A percentile compares a stretch with the other conserved stretches of the same genome.
Evolutionary conservation across 1,284 basidiomycete species (phyloP).

Genomic region (Ustilago trichophora): DNA sequence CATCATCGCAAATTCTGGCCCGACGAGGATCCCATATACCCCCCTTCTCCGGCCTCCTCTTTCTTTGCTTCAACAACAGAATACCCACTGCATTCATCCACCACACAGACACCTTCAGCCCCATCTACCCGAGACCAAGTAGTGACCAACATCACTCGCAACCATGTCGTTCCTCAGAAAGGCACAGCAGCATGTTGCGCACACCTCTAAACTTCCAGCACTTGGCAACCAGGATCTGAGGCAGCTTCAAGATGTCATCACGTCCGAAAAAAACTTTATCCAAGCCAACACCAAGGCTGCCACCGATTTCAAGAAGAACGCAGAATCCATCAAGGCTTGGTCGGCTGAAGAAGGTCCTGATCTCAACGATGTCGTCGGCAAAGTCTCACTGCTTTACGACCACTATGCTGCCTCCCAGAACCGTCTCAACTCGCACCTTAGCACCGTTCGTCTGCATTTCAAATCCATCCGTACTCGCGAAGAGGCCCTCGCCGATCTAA

Average conservation of each 20-base stretch:
- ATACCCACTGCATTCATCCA: slow-evolving; percentile 1
- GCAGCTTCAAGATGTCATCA: slow-evolving; percentile 86
- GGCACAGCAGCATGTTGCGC: slow-evolving; percentile 72
- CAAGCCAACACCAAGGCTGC: slow-evolving; percentile 76
- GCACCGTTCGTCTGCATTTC: slow-evolving; percentile 74
- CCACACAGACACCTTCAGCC: no score
- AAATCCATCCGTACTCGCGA: slow-evolving; percentile 80
- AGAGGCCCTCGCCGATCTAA: slow-evolving; percentile 81
- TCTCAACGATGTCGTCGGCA: slow-evolving; percentile 78
- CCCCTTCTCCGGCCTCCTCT: slow-evolving; percentile 9
- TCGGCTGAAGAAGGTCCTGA: slow-evolving; percentile 87
- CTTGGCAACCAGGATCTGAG: slow-evolving; percentile 83
- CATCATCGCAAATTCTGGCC: slow-evolving; percentile 1
- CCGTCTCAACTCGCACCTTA: slow-evolving; percentile 79
- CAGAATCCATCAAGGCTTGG: slow-evolving; percentile 80
- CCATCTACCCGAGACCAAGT: neutral
- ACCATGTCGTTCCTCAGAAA: slow-evolving; percentile 61
- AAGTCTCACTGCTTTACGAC: slow-evolving; percentile 76
- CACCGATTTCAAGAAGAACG: slow-evolving; percentile 76
- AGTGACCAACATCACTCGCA: no score
- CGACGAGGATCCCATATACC: slow-evolving; percentile 18
- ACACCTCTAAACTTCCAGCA: slow-evolving; percentile 78
- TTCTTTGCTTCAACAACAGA: no score
- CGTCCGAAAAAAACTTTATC: slow-evolving; percentile 83
- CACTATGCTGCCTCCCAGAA: slow-evolving; percentile 77